Conservation (phyloP, 148 eudicot species). For the Limonium bicolor region DNA sequence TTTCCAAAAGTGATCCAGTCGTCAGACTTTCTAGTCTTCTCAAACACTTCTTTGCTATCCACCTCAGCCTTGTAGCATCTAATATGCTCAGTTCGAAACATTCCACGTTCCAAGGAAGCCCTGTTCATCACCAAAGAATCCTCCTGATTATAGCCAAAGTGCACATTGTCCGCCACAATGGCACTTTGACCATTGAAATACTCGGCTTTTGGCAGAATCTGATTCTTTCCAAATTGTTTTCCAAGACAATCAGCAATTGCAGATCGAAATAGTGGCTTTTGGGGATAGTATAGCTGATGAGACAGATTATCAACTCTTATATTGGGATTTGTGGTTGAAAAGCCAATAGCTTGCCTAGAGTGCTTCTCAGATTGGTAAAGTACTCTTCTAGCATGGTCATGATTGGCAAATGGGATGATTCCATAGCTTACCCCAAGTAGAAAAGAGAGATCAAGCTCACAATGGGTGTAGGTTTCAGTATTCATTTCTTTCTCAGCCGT, state of each 20-base stretch:
- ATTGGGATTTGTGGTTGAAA: slow-evolving; percentile 59
- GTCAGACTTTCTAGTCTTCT: slow-evolving; percentile 44
- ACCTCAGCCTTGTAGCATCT: slow-evolving; percentile 90
- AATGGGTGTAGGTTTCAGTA: slow-evolving; percentile 58
- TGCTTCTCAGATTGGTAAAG: slow-evolving; percentile 90
- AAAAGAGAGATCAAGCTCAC: slow-evolving; percentile 87
- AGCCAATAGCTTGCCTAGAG: slow-evolving; percentile 91
- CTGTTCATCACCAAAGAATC: slow-evolving; percentile 94
- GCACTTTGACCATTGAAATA: slow-evolving; percentile 89
- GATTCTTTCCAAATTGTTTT: slow-evolving; percentile 36
- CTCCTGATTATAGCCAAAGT: slow-evolving; percentile 90
- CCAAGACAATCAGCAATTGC: slow-evolving; percentile 71
- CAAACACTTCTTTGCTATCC: slow-evolving; percentile 47
- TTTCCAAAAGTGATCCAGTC: slow-evolving; percentile 68
- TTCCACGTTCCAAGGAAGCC: slow-evolving; percentile 85
- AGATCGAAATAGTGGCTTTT: slow-evolving; percentile 76
- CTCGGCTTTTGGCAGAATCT: slow-evolving; percentile 45
- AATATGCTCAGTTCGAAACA: slow-evolving; percentile 82
- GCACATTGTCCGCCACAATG: slow-evolving; percentile 92
- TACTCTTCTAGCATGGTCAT: slow-evolving; percentile 89
- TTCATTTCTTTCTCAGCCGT: slow-evolving; percentile 26
- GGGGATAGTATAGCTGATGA: slow-evolving; percentile 84
- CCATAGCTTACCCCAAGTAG: slow-evolving; percentile 79
- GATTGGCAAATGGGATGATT: slow-evolving; percentile 78
- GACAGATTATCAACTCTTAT: slow-evolving; percentile 68